A percentile compares a stretch with the other conserved stretches of the same genome.
These are phyloP conservation scores for Pseudozyma sp. DNA, from an alignment of 1,284 basidiomycete species.

Conservation along the genomic window DNA sequence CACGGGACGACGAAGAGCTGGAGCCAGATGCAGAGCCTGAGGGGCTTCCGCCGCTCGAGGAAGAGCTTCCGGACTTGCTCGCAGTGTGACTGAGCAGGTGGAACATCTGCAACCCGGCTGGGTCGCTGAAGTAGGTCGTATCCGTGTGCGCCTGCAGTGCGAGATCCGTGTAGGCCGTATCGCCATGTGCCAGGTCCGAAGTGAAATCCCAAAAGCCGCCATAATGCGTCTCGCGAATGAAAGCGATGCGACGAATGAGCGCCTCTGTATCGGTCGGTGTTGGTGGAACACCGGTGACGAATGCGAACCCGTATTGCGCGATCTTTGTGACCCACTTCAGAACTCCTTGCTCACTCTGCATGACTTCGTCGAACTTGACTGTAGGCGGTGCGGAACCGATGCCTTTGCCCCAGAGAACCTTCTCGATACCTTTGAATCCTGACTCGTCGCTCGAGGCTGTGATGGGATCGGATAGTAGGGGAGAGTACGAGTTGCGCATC, in stretches of 20 bases:
- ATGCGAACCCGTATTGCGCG: conserved; percentile 82
- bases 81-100: conserved; percentile 79
- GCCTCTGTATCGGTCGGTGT: conserved; percentile 87
- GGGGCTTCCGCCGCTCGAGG: neutral
- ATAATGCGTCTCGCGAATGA: conserved; percentile 95
- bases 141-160: conserved; percentile 92
- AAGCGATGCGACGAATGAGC: conserved; percentile 81
- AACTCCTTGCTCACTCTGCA: conserved; percentile 79
- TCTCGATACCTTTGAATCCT: conserved; percentile 37
- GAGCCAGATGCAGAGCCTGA: conserved; percentile 9
- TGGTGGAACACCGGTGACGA: conserved; percentile 82
- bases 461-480: conserved; percentile 69
- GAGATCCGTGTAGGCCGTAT: conserved; percentile 83
- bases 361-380: conserved; percentile 80
- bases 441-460: conserved; percentile 72
- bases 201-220: conserved; percentile 95
- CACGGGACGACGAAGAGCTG: conserved; percentile 48
- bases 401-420: conserved; percentile 80
- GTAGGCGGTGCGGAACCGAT: conserved; percentile 82
- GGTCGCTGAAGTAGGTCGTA: conserved; percentile 79
- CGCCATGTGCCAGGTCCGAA: conserved; percentile 87
- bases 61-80: conserved; percentile 15
- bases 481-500: conserved; percentile 79
- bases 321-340: conserved; percentile 85
- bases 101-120: conserved; percentile 92